These are phyloP conservation scores for Nicotiana obtusifolia DNA, from an alignment of 257 asterid species.

Conservation along the genomic window DNA sequence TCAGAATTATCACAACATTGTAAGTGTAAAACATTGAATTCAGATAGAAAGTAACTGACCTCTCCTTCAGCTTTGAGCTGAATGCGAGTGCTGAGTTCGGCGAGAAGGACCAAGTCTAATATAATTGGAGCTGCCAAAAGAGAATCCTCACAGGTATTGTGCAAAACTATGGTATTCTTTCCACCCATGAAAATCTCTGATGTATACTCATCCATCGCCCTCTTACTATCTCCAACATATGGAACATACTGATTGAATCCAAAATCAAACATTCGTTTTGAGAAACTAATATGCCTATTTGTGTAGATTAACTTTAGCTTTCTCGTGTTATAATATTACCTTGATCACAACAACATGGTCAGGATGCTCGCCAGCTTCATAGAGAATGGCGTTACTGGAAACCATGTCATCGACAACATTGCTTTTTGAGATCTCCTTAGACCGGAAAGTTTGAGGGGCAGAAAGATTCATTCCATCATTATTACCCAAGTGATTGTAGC, in stretches of 20 bases:
- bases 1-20: neutral
- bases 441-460: conserved; percentile 95
- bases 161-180: conserved; percentile 80
- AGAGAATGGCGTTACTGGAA: conserved; percentile 94
- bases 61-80: conserved; percentile 74
- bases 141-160: conserved; percentile 96
- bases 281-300: neutral
- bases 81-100: conserved; percentile 92
- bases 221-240: conserved; percentile 94
- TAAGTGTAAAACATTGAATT: neutral
- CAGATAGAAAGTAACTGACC: conserved; percentile 29
- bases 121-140: conserved; percentile 96
- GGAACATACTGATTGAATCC: conserved; percentile 65
- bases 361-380: conserved; percentile 93
- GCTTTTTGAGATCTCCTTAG: conserved; percentile 96
- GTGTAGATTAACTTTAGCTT: neutral
- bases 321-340: conserved; percentile 30
- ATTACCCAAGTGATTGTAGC: conserved; percentile 97
- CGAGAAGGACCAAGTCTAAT: conserved; percentile 91
- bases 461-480: conserved; percentile 96
- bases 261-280: neutral
- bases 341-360: conserved; percentile 96
- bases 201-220: conserved; percentile 99
- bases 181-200: conserved; percentile 99
- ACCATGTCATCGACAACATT: conserved; percentile 99